These are phyloP conservation scores for Cryphonectria parasitica DNA, from an alignment of 2,329 filamentous ascomycete species.

Conservation along the genomic window DNA sequence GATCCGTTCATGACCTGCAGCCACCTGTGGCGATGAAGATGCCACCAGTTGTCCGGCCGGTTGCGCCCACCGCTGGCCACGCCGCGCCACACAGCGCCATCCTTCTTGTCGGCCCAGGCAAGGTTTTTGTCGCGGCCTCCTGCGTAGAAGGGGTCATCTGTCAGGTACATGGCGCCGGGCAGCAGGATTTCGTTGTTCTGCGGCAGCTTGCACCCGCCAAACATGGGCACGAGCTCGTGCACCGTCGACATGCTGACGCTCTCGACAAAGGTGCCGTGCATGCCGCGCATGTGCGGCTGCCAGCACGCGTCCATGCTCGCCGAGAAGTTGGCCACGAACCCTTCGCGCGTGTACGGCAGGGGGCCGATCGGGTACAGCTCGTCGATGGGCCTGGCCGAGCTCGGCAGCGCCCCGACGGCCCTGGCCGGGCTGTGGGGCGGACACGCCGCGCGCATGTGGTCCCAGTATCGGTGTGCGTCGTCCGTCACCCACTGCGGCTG, in stretches of 20 bases:
- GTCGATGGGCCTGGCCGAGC: conserved; percentile 37
- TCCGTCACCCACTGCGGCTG: conserved; percentile 54
- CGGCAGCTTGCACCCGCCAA: conserved; percentile 62
- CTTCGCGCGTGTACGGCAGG: conserved; percentile 40
- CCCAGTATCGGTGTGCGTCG: conserved; percentile 59
- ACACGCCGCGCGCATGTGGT: conserved; percentile 60
- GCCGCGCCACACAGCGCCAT: conserved; percentile 65
- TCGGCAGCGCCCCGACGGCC: conserved; percentile 42
- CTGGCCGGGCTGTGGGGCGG: conserved; percentile 55
- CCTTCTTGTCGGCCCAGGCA: conserved; percentile 60
- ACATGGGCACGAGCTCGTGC: conserved; percentile 59
- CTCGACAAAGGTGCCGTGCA: conserved; percentile 60
- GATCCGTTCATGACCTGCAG: conserved; percentile 71
- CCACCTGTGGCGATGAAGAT: conserved; percentile 73
- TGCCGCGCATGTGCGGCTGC: conserved; percentile 51
- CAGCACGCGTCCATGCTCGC: conserved; percentile 58
- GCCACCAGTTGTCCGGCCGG: conserved; percentile 61
- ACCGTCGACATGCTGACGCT: conserved; percentile 53
- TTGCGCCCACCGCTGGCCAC: conserved; percentile 63
- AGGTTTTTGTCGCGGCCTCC: conserved; percentile 59
- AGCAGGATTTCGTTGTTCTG: conserved; percentile 66
- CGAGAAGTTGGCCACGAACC: conserved; percentile 60
- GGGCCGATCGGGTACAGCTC: conserved; percentile 29
- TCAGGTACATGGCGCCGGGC: conserved; percentile 66
- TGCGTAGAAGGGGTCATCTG: conserved; percentile 59